Conservation (phyloP, 306 rosid species). For the Cotoneaster glaucophyllus region DNA sequence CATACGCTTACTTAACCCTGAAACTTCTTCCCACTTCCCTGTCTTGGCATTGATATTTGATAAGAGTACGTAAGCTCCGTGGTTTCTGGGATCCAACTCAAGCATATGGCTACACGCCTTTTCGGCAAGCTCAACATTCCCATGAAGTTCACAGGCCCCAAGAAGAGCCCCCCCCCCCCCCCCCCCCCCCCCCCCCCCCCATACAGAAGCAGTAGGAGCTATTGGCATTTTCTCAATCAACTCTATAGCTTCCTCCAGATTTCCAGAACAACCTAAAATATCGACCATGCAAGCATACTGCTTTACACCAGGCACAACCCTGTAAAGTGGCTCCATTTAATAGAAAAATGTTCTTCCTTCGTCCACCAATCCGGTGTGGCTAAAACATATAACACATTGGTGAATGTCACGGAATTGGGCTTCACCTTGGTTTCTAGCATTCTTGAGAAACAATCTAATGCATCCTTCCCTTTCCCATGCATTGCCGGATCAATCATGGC, state of each 20-base stretch:
- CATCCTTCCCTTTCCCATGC: too few species aligned
- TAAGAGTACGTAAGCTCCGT: slow-evolving; percentile 56
- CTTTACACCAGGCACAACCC: slow-evolving; percentile 46
- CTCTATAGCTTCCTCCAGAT: slow-evolving; percentile 42
- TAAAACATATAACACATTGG: slow-evolving; percentile 49
- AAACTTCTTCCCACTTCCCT: slow-evolving; percentile 56
- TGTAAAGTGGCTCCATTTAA: slow-evolving; percentile 47
- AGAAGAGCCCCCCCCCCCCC: too few species aligned
- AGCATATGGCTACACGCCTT: too few species aligned
- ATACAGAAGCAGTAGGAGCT: too few species aligned
- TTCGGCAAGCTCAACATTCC: too few species aligned
- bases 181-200: too few species aligned
- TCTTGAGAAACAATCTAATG: slow-evolving; percentile 39
- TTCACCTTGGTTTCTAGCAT: slow-evolving; percentile 50
- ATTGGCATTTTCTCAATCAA: slow-evolving; percentile 37
- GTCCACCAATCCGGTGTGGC: slow-evolving; percentile 50
- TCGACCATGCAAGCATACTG: slow-evolving; percentile 56
- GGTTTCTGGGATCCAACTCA: slow-evolving; percentile 53
- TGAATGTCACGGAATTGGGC: slow-evolving; percentile 58
- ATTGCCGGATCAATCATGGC: slow-evolving; percentile 60
- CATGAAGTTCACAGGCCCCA: too few species aligned
- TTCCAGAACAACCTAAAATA: slow-evolving; percentile 51
- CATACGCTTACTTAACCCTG: slow-evolving; percentile 52
- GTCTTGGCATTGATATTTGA: slow-evolving; percentile 52
- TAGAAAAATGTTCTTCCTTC: slow-evolving; percentile 41